Conservation (phyloP, 805 yeast species). For the Suhomyces vadensis region DNA sequence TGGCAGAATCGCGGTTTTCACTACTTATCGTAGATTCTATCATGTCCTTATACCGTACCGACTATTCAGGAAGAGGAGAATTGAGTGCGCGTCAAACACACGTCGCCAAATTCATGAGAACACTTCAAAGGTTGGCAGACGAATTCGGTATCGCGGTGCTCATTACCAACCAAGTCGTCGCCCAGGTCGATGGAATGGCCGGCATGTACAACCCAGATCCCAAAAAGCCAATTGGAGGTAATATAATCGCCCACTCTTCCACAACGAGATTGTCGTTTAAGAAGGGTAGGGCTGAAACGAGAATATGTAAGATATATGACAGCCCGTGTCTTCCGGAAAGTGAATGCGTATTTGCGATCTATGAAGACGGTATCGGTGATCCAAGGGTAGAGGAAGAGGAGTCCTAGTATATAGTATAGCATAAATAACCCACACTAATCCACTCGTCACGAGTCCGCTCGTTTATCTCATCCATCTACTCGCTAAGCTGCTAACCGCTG, state of each 20-base stretch:
- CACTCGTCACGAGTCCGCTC: too few relatives aligned
- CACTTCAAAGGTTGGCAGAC: constrained; percentile 89
- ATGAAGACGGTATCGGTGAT: constrained; percentile 96
- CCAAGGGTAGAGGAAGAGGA: constrained; percentile 76
- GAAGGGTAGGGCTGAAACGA: constrained; percentile 88
- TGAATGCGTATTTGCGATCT: constrained; percentile 92
- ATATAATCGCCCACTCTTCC: constrained; percentile 94
- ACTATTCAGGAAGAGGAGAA: constrained; percentile 94
- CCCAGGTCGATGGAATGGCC: constrained; percentile 93
- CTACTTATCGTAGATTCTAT: constrained; percentile 93
- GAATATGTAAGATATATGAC: constrained; percentile 92
- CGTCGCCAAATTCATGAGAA: constrained; percentile 89
- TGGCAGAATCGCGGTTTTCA: constrained; percentile 91
- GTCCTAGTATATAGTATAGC: too few relatives aligned
- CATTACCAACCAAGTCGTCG: constrained; percentile 90
- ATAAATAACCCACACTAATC: too few relatives aligned
- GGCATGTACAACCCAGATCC: constrained; percentile 90
- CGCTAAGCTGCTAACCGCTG: too few relatives aligned
- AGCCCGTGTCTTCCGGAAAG: constrained; percentile 96
- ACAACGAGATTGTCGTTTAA: constrained; percentile 89
- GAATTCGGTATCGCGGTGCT: constrained; percentile 98
- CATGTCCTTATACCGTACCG: constrained; percentile 95
- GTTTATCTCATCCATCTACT: too few relatives aligned
- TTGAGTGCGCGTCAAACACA: constrained; percentile 92
- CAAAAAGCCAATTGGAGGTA: constrained; percentile 97